phyloP scores from a whole-genome alignment of 1,139 yeast species.

The Hansenula anomala region DNA sequence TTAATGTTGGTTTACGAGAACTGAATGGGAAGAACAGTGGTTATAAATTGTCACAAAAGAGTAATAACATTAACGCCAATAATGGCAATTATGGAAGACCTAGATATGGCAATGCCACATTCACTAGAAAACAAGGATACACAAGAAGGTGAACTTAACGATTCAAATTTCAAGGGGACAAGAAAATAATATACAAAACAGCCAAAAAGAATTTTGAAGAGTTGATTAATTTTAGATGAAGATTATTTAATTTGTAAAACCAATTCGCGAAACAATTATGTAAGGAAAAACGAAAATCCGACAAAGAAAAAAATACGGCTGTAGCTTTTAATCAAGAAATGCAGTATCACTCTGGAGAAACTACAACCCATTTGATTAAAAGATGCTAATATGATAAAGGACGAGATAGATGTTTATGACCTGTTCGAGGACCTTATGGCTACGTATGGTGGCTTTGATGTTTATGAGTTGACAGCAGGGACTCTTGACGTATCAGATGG shows the following conservation, averaged over 20 bases:
- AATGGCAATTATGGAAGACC: neutral
- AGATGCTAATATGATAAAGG: neutral
- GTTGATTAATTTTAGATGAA: too few relatives aligned
- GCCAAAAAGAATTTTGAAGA: too few relatives aligned
- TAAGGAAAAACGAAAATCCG: too few relatives aligned
- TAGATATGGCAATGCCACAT: neutral
- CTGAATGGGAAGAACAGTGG: constrained; percentile 24
- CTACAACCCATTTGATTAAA: too few relatives aligned
- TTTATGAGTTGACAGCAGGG: constrained; percentile 20
- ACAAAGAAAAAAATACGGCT: too few relatives aligned
- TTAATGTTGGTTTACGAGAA: constrained; percentile 32
- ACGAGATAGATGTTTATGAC: neutral
- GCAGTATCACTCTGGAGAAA: too few relatives aligned
- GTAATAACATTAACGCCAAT: neutral
- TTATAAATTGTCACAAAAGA: neutral
- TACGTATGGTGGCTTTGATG: constrained; percentile 8
- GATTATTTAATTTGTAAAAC: too few relatives aligned
- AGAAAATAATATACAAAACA: neutral
- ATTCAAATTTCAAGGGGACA: too few relatives aligned
- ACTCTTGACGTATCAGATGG: neutral
- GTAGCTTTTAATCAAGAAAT: too few relatives aligned
- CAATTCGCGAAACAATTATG: too few relatives aligned
- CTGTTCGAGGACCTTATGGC: constrained; percentile 5
- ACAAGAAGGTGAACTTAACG: neutral
- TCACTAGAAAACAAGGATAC: too few relatives aligned